These are phyloP conservation scores for Pinus taeda DNA, from an alignment of 75 land plant genomes.

Conservation along the genomic window DNA sequence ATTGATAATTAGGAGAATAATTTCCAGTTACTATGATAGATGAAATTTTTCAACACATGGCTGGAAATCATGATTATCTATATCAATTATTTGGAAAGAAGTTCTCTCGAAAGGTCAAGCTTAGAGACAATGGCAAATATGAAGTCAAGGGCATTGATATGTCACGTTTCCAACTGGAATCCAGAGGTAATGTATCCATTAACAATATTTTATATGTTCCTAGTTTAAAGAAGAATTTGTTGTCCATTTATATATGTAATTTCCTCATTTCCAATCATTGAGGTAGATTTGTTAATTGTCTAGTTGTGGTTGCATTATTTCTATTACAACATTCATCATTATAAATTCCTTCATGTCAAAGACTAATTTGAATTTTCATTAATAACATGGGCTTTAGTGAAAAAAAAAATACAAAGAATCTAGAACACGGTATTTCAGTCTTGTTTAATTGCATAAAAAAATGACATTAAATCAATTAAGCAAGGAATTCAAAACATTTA, in stretches of 20 bases:
- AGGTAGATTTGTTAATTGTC: neutral
- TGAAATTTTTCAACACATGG: too few species aligned
- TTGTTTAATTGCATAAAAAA: neutral
- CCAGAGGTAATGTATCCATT: too few species aligned
- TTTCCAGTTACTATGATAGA: too few species aligned
- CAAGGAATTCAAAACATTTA: neutral
- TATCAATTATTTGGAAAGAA: too few species aligned
- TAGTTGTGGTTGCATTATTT: neutral
- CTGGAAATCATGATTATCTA: too few species aligned
- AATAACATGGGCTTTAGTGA: neutral
- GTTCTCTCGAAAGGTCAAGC: too few species aligned
- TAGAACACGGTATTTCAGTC: neutral
- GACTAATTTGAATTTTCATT: neutral
- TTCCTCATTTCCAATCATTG: neutral
- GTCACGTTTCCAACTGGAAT: too few species aligned
- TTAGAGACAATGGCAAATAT: too few species aligned
- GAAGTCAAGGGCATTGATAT: too few species aligned
- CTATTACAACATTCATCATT: neutral
- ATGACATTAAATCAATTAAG: neutral
- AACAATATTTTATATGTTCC: too few species aligned
- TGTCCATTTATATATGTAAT: neutral
- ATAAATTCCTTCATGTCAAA: neutral
- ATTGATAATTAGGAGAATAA: too few species aligned
- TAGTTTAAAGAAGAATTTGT: too few species aligned
- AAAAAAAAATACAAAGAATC: neutral